phyloP scores from a whole-genome alignment of 1,139 yeast species.

The Magnusiomyces tetraspermus region DNA sequence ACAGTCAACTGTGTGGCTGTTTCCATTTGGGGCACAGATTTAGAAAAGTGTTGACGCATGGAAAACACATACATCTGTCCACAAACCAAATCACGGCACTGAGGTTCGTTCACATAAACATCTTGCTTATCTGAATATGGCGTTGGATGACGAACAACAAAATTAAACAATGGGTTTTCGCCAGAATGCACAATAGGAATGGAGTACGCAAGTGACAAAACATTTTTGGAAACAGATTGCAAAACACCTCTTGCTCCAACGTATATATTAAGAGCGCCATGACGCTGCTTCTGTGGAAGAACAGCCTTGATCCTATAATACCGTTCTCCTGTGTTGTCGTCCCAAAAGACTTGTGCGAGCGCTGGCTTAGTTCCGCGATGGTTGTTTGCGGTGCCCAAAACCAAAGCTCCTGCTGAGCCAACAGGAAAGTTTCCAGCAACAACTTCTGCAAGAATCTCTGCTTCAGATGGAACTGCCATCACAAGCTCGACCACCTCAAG shows the following conservation, averaged over 20 bases:
- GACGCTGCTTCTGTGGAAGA: constrained; percentile 55
- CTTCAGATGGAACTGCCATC: constrained; percentile 55
- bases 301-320: constrained; percentile 71
- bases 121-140: constrained; percentile 40
- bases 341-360: constrained; percentile 70
- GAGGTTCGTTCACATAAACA: constrained; percentile 76
- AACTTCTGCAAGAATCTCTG: constrained; percentile 55
- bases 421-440: constrained; percentile 22
- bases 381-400: constrained; percentile 15
- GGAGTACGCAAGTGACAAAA: constrained; percentile 64
- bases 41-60: constrained; percentile 10
- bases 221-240: constrained; percentile 44
- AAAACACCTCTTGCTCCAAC: constrained; percentile 61
- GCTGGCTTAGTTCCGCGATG: constrained; percentile 33
- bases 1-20: too few species aligned
- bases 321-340: constrained; percentile 38
- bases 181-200: constrained; percentile 76
- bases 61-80: constrained; percentile 53
- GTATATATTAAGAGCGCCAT: constrained; percentile 69
- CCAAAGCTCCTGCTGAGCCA: constrained; percentile 17
- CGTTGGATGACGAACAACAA: constrained; percentile 15
- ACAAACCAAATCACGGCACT: constrained; percentile 49
- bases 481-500: constrained; percentile 74
- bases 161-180: constrained; percentile 27
- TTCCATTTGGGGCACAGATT: neutral